A percentile compares a stretch with the other conserved stretches of the same genome.
Conservation (phyloP, 495 filamentous ascomycete species). For the Chaetomium fimeti region DNA sequence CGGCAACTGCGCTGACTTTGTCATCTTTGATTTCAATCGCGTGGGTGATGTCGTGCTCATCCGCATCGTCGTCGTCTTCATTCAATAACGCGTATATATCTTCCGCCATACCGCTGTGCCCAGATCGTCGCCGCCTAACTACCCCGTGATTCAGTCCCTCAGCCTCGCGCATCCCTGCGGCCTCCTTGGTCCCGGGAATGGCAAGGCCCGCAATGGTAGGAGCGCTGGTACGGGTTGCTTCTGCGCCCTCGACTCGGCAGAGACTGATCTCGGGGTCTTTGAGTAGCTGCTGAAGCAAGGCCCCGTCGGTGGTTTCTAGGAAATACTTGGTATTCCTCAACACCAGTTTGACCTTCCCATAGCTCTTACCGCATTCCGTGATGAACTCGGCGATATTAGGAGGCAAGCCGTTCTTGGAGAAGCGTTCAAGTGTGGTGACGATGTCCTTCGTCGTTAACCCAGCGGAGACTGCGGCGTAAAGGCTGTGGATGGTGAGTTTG, state of each 20-base stretch:
- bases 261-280: slow-evolving; percentile 52
- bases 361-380: slow-evolving; percentile 76
- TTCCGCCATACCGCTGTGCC: slow-evolving; percentile 34
- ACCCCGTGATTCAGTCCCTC: slow-evolving; percentile 38
- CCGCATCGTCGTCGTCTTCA: slow-evolving; percentile 88
- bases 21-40: slow-evolving; percentile 82
- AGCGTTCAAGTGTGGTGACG: slow-evolving; percentile 76
- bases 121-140: slow-evolving; percentile 18
- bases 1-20: slow-evolving; percentile 80
- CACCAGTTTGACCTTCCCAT: slow-evolving; percentile 93
- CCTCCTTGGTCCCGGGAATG: slow-evolving; percentile 92
- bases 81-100: slow-evolving; percentile 58
- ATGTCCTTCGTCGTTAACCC: slow-evolving; percentile 86
- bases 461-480: slow-evolving; percentile 93
- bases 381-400: slow-evolving; percentile 75
- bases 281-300: slow-evolving; percentile 78
- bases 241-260: slow-evolving; percentile 49
- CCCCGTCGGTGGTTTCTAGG: slow-evolving; percentile 83
- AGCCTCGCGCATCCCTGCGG: slow-evolving; percentile 76
- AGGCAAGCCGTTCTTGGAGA: slow-evolving; percentile 85
- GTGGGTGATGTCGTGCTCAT: slow-evolving; percentile 72
- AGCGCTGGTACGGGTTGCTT: slow-evolving; percentile 75
- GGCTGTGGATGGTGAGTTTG: slow-evolving; percentile 80
- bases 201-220: slow-evolving; percentile 84
- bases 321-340: slow-evolving; percentile 91